Conservation (phyloP, 2,329 filamentous ascomycete species). For the Calcarisporium arbuscula region DNA sequence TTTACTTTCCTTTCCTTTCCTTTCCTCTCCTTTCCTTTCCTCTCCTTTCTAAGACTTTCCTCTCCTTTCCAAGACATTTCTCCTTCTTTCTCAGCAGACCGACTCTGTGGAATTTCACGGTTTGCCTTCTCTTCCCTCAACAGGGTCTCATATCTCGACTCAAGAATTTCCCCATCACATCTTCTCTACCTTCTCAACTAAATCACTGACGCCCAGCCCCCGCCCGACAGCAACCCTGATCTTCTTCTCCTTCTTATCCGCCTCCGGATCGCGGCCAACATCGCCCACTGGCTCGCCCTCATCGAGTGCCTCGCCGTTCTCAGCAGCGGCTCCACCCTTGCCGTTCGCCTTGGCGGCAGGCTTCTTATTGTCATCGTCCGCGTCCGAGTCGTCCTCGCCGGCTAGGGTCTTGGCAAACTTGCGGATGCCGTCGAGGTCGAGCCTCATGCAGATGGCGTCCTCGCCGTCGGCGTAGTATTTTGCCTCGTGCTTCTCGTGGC, state of each 20-base stretch:
- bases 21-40: background rate
- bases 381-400: conserved; percentile 26
- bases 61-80: conserved; percentile 11
- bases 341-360: conserved; percentile 16
- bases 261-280: conserved; percentile 44
- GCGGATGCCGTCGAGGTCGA: conserved; percentile 64
- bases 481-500: conserved; percentile 74
- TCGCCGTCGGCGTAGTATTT: conserved; percentile 98
- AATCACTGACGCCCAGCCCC: conserved; percentile 67
- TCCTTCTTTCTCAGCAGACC: too few species aligned
- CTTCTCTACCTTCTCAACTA: conserved; percentile 65
- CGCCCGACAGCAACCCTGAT: conserved; percentile 82
- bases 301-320: conserved; percentile 39
- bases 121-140: conserved; percentile 1
- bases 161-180: conserved; percentile 21
- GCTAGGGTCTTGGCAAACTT: conserved; percentile 37
- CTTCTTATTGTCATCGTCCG: conserved; percentile 39
- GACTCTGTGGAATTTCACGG: too few species aligned
- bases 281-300: conserved; percentile 68
- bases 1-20: conserved; percentile 2
- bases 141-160: too few species aligned
- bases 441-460: conserved; percentile 90
- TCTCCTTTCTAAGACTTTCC: background rate
- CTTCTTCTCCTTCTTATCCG: conserved; percentile 49
- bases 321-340: conserved; percentile 26